Base-by-base conservation (phyloP, 2,329 filamentous ascomycete genomes). In the Penicillium sp. region DNA sequence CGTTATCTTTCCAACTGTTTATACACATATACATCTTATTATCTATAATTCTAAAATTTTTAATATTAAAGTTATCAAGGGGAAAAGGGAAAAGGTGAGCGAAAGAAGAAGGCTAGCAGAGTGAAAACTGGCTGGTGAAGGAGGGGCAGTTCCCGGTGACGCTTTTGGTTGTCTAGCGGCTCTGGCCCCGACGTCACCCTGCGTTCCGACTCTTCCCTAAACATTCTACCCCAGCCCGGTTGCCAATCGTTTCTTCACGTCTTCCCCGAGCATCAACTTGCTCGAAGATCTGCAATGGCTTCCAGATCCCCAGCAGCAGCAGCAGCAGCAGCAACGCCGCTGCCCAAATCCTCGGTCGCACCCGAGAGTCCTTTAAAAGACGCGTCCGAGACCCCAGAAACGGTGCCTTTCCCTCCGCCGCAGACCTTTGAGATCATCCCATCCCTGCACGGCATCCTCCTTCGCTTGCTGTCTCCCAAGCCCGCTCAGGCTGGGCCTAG, bases 381-480 rank as follows among this genome's bases (percentile, higher is more conserved):
- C 44, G 56, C 67, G 51, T 59, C 62, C 58, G 59, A 70, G 78
- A 80, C 62, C 78, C 85, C 59, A 83, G 88, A 35, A 56, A 62
- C 69, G 44, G 67, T 70, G 27, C 78, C 84, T 2, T 86, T 89
- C 56, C 89, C 95, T 62, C 85, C 90, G 51, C 90, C 93, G 31
- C 89, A 93, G 75, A 87, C 87, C 51, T 91, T 97, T 78, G 93
- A 96, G 79, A 86, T 92, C 66, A 85, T 96, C 55, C 91, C 92
- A 27, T 87, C 92, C 70, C 86, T 97, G 55, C 88, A 91, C 70
- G 83, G 87, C 59, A 86, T 96, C 66, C 86, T 97, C 61, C 82
- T 87, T 65, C 90, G 90, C 52, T 84, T 97, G 18, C 86, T 90
- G 66, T 81, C 78, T 31, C 67, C 73, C 18, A 79, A 72, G 60